phyloP scores from a whole-genome alignment of 2,329 filamentous ascomycete species.

The Fusarium irregulare region DNA sequence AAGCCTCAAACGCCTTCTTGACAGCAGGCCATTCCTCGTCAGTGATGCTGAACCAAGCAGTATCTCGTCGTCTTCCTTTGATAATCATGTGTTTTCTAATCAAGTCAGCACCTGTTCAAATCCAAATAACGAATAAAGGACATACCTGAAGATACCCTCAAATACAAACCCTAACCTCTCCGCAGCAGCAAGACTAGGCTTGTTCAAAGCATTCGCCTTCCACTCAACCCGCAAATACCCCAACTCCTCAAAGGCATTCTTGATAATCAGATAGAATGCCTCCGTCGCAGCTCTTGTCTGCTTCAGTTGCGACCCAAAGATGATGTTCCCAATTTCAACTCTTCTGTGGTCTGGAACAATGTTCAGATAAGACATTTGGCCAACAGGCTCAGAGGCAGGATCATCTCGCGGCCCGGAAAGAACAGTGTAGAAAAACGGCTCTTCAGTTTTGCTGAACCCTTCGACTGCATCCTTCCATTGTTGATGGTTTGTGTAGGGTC shows the following conservation, averaged over 20 bases:
- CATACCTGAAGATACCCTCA: constrained; percentile 68
- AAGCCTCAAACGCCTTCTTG: constrained; percentile 61
- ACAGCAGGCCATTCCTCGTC: constrained; percentile 67
- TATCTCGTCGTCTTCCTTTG: constrained; percentile 68
- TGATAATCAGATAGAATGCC: constrained; percentile 65
- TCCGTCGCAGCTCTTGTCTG: constrained; percentile 68
- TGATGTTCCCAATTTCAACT: constrained; percentile 68
- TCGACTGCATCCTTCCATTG: constrained; percentile 37
- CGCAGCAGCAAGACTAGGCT: constrained; percentile 64
- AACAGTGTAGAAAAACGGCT: constrained; percentile 59
- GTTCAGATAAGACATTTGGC: constrained; percentile 58
- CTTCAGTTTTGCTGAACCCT: constrained; percentile 44
- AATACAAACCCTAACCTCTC: constrained; percentile 66
- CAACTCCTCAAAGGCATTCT: constrained; percentile 63
- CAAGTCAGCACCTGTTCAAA: neutral
- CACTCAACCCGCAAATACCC: constrained; percentile 70
- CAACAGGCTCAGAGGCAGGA: constrained; percentile 51
- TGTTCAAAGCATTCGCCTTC: constrained; percentile 71
- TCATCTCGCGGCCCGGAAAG: constrained; percentile 48
- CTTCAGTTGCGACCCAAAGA: constrained; percentile 63
- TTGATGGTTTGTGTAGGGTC: constrained; percentile 35
- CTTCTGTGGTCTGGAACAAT: constrained; percentile 60
- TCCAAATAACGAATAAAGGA: too few species aligned
- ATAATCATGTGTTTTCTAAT: constrained; percentile 67
- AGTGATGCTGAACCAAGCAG: constrained; percentile 69